Evolutionary conservation across 164 flowering plant genomes (phyloP).

Genomic region (Cinnamomum micranthum): DNA sequence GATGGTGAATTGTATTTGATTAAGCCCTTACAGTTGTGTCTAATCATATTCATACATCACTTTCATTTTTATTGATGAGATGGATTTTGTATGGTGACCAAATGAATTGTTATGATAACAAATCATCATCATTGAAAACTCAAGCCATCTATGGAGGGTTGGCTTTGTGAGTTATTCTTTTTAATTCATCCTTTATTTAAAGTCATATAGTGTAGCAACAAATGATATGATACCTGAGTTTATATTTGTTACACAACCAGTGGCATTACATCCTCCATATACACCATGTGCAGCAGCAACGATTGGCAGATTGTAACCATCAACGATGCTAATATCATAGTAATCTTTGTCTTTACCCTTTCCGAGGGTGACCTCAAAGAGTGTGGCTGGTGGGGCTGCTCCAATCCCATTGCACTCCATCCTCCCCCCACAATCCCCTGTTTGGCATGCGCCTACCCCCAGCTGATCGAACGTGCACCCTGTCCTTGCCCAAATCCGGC

Average conservation of each 20-base stretch:
- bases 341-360: slow-evolving; percentile 36
- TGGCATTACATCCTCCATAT: slow-evolving; percentile 52
- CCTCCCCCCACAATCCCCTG: slow-evolving; percentile 78
- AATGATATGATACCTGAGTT: slow-evolving; percentile 38
- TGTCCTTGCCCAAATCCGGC: slow-evolving; percentile 80
- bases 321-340: slow-evolving; percentile 81
- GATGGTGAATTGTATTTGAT: not conserved
- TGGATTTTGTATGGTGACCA: not conserved
- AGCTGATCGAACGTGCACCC: slow-evolving; percentile 58
- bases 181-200: not conserved
- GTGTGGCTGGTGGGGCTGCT: slow-evolving; percentile 67
- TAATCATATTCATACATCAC: not conserved
- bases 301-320: slow-evolving; percentile 75
- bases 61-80: not conserved
- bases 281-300: slow-evolving; percentile 46
- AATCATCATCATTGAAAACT: not conserved
- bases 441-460: slow-evolving; percentile 54
- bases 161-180: not conserved
- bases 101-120: not conserved
- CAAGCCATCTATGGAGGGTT: not conserved
- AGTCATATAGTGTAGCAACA: not conserved
- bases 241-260: slow-evolving; percentile 54
- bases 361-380: slow-evolving; percentile 77
- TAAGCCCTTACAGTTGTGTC: not conserved
- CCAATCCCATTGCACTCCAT: slow-evolving; percentile 66